These are phyloP conservation scores for Sporormia fimetaria DNA, from an alignment of 495 filamentous ascomycete genomes.

Conservation along the genomic window DNA sequence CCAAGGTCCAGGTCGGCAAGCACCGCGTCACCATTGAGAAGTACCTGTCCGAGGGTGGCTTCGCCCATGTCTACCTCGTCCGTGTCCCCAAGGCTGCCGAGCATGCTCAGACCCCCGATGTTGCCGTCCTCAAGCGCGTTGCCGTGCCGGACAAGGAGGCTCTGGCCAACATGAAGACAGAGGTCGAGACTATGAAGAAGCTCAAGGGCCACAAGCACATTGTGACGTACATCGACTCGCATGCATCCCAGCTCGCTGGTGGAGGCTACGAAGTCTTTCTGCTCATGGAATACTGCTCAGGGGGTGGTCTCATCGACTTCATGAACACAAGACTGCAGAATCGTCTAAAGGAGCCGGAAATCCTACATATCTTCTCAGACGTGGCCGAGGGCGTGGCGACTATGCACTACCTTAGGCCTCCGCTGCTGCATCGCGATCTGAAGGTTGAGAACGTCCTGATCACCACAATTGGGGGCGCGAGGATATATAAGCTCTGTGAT, in stretches of 20 bases:
- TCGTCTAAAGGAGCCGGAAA: conserved; percentile 92
- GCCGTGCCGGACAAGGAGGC: conserved; percentile 95
- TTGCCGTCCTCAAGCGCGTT: conserved; percentile 86
- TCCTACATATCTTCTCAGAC: conserved; percentile 92
- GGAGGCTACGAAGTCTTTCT: conserved; percentile 97
- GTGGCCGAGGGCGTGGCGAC: conserved; percentile 92
- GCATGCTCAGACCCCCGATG: conserved; percentile 60
- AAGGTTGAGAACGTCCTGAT: conserved; percentile 99
- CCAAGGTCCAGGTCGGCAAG: conserved; percentile 86
- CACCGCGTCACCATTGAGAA: conserved; percentile 95
- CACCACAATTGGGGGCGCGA: conserved; percentile 46
- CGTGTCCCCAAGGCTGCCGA: conserved; percentile 66
- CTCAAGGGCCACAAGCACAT: conserved; percentile 92
- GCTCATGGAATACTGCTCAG: conserved; percentile 83
- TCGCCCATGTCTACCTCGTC: conserved; percentile 96
- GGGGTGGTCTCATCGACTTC: conserved; percentile 93
- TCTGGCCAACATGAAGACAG: conserved; percentile 89
- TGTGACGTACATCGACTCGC: conserved; percentile 95
- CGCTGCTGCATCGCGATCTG: conserved; percentile 83
- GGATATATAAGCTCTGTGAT: conserved; percentile 88
- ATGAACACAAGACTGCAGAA: conserved; percentile 98
- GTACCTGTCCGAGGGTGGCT: conserved; percentile 96
- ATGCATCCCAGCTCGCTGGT: conserved; percentile 83
- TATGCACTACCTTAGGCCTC: conserved; percentile 97
- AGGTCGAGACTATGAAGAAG: conserved; percentile 99